phyloP scores from a whole-genome alignment of 208 protist species.

The Leishmania aethiopica region DNA sequence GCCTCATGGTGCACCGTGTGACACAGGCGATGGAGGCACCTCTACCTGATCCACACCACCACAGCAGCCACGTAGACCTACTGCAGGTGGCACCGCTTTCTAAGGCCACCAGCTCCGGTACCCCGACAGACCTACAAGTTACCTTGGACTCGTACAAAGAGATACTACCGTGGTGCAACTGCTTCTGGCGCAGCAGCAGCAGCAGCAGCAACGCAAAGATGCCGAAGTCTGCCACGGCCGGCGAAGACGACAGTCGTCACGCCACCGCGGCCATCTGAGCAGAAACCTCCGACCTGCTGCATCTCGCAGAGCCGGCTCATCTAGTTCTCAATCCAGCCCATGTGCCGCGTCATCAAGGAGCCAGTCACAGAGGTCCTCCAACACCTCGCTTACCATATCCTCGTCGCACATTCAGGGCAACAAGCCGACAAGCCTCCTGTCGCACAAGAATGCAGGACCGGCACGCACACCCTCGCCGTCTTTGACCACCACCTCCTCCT shows the following conservation, averaged over 20 bases:
- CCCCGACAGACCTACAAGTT: conserved; percentile 4
- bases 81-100: not conserved
- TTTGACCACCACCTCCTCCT: not conserved
- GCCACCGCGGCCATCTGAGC: not conserved
- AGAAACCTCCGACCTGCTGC: not conserved
- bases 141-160: conserved; percentile 32
- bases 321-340: not conserved
- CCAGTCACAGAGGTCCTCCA: not conserved
- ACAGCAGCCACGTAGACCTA: conserved; percentile 15
- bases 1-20: conserved; percentile 82
- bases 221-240: not conserved
- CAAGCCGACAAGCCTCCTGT: not conserved
- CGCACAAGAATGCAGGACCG: not conserved
- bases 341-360: not conserved
- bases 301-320: not conserved
- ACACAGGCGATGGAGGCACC: conserved; percentile 56
- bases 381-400: not conserved
- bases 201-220: conserved; percentile 1
- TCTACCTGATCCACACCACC: not conserved
- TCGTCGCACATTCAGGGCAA: not conserved
- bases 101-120: not conserved
- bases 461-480: not conserved
- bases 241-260: not conserved
- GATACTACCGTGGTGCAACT: conserved; percentile 23
- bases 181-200: conserved; percentile 27